Conservation (phyloP, 2,329 filamentous ascomycete genomes). For the Colletotrichum lini region DNA sequence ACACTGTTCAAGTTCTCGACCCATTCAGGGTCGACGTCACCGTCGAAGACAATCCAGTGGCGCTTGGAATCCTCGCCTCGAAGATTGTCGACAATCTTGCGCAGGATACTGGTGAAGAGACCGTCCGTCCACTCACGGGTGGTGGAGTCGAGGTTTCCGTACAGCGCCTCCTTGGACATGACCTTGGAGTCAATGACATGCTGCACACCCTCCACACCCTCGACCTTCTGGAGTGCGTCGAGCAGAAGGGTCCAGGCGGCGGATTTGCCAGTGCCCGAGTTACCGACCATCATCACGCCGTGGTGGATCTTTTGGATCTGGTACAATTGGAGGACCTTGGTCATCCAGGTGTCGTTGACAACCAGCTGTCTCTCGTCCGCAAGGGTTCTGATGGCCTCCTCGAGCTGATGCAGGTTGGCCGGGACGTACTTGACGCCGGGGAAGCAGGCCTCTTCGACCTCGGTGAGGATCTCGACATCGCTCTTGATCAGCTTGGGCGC, state of each 20-base stretch:
- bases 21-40: conserved; percentile 99
- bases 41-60: conserved; percentile 99
- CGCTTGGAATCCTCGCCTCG: conserved; percentile 96
- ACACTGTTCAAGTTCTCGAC: conserved; percentile 99
- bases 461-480: conserved; percentile 90
- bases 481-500: conserved; percentile 95
- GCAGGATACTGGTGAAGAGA: conserved; percentile 95
- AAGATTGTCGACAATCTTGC: conserved; percentile 98
- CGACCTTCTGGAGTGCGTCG: conserved; percentile 90
- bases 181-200: conserved; percentile 99
- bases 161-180: conserved; percentile 99
- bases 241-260: conserved; percentile 94
- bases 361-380: conserved; percentile 90
- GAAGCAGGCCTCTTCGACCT: conserved; percentile 89
- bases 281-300: conserved; percentile 99
- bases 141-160: conserved; percentile 95
- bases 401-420: conserved; percentile 84
- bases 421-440: conserved; percentile 94
- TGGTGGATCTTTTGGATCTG: conserved; percentile 99
- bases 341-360: conserved; percentile 96
- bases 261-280: conserved; percentile 97
- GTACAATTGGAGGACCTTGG: conserved; percentile 95
- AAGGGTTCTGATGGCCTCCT: conserved; percentile 84
- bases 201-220: conserved; percentile 92
- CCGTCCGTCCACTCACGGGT: conserved; percentile 99